A percentile compares a stretch with the other conserved stretches of the same genome.
Conservation (phyloP, 768 basidiomycete genomes). For the Boletus reticulatus region DNA sequence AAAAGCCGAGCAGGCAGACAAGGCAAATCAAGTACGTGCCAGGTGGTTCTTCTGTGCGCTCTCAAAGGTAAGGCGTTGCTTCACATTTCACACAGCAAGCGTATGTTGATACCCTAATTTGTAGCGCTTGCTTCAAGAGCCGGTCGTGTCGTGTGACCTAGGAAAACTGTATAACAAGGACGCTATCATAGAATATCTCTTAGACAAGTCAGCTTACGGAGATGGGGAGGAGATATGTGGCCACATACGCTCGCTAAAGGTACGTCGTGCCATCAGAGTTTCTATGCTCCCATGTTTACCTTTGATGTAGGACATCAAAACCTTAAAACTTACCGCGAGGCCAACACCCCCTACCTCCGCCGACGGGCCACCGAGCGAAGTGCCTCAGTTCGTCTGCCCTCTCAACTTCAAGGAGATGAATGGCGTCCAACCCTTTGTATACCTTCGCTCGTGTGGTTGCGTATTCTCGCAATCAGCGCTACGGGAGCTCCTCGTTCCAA, state of each 20-base stretch:
- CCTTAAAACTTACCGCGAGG: constrained; percentile 77
- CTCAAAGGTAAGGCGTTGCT: constrained; percentile 64
- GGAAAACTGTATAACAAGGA: constrained; percentile 98
- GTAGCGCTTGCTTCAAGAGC: constrained; percentile 81
- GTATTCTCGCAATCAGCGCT: constrained; percentile 87
- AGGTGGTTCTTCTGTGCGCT: constrained; percentile 93
- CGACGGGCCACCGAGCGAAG: constrained; percentile 42
- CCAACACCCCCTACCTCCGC: constrained; percentile 41
- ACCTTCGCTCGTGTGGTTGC: constrained; percentile 82
- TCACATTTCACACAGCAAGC: neutral
- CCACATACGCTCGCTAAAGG: constrained; percentile 88
- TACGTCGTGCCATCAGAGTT: constrained; percentile 34
- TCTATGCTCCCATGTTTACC: neutral
- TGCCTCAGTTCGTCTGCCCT: constrained; percentile 83
- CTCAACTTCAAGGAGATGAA: constrained; percentile 95
- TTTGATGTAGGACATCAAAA: constrained; percentile 72
- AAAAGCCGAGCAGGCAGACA: constrained; percentile 89
- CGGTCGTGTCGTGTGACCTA: constrained; percentile 86
- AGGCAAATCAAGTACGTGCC: constrained; percentile 83
- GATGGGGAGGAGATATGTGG: constrained; percentile 93
- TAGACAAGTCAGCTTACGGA: constrained; percentile 81
- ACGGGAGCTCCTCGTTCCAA: constrained; percentile 46
- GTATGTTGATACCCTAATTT: neutral
- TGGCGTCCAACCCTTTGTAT: constrained; percentile 84
- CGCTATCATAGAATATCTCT: constrained; percentile 83